Conservation (phyloP, 345 rosid species). For the Triadica sebifera region DNA sequence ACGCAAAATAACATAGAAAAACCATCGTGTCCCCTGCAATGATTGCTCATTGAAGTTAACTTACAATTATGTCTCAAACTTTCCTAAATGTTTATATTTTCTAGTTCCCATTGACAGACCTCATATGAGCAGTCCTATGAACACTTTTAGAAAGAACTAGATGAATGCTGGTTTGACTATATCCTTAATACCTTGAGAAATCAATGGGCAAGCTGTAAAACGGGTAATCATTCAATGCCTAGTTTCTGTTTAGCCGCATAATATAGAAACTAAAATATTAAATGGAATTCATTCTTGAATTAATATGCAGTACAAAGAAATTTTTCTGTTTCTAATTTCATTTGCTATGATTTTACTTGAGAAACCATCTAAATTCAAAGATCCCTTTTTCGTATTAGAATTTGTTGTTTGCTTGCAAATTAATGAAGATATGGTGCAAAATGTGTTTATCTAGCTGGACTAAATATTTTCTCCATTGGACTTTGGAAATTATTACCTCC, state of each 20-base stretch:
- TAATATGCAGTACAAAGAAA: neutral
- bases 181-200: conserved; percentile 9
- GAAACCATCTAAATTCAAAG: conserved; percentile 39
- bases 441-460: neutral
- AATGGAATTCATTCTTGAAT: neutral
- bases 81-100: conserved; percentile 59
- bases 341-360: conserved; percentile 33
- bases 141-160: conserved; percentile 47
- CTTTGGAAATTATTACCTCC: neutral
- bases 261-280: neutral
- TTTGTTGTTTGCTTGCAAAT: conserved; percentile 33
- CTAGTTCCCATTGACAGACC: conserved; percentile 61
- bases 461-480: conserved; percentile 1
- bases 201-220: conserved; percentile 22
- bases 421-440: conserved; percentile 28
- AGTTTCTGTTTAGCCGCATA: neutral
- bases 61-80: conserved; percentile 15
- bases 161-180: conserved; percentile 59
- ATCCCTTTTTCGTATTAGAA: conserved; percentile 51
- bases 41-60: conserved; percentile 6
- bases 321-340: conserved; percentile 5
- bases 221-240: conserved; percentile 10
- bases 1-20: neutral
- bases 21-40: neutral
- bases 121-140: conserved; percentile 43